Evolutionary conservation across 495 filamentous ascomycete genomes (phyloP).

Genomic region (Lophiotrema nucula): DNA sequence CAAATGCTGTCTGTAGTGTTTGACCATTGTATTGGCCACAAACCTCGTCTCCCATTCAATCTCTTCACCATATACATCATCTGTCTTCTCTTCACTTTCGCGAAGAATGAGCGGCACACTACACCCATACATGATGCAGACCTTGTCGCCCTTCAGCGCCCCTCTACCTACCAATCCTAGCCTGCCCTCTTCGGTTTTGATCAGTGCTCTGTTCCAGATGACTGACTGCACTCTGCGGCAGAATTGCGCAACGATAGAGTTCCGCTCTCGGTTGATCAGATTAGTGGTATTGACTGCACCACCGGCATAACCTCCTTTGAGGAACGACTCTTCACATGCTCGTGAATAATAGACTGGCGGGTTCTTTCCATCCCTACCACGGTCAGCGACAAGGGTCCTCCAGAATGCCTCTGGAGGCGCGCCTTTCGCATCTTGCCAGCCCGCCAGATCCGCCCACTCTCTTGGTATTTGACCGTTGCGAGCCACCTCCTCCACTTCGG

Average conservation of each 20-base stretch:
- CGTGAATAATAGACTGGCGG: slow-evolving; percentile 41
- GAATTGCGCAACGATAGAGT: slow-evolving; percentile 43
- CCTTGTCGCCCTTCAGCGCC: slow-evolving; percentile 25
- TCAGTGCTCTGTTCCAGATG: slow-evolving; percentile 42
- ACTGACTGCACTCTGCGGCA: slow-evolving; percentile 45
- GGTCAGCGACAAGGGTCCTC: slow-evolving; percentile 47
- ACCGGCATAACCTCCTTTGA: slow-evolving; percentile 25
- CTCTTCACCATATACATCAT: slow-evolving; percentile 1
- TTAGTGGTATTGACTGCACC: slow-evolving; percentile 41
- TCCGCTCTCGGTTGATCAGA: slow-evolving; percentile 41
- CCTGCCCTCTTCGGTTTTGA: slow-evolving; percentile 33
- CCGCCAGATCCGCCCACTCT: slow-evolving; percentile 31
- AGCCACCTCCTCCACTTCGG: slow-evolving; percentile 24
- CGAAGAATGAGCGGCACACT: slow-evolving; percentile 36
- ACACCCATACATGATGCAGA: slow-evolving; percentile 41
- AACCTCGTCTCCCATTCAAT: slow-evolving; percentile 4
- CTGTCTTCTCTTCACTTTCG: slow-evolving; percentile 4
- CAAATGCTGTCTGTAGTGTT: neutral
- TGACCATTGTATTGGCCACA: neutral
- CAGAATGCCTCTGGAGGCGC: slow-evolving; percentile 44
- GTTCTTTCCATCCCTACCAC: slow-evolving; percentile 40
- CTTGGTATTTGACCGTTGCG: slow-evolving; percentile 30
- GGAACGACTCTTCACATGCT: slow-evolving; percentile 30
- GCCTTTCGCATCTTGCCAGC: slow-evolving; percentile 20
- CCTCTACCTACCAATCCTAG: slow-evolving; percentile 18